Percentiles rank a stretch among this genome's conserved stretches.
Evolutionary conservation across 2,329 filamentous ascomycete genomes (phyloP).

Genomic region (Chaetomium olivaceum): DNA sequence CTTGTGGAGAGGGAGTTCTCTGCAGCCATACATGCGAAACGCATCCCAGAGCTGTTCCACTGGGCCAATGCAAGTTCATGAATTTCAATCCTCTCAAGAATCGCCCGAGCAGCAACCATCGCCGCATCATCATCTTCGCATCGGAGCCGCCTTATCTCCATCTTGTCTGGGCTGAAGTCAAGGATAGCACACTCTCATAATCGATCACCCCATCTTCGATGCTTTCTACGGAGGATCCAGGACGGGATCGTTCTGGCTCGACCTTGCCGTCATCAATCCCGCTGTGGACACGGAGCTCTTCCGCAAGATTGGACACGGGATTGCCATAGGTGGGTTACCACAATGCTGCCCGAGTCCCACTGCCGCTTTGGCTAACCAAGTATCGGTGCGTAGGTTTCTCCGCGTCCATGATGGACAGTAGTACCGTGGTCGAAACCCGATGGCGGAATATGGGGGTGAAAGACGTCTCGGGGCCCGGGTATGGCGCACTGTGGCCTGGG

Average conservation of each 20-base stretch:
- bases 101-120: conserved; percentile 16
- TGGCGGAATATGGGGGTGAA: not conserved
- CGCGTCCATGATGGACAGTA: not conserved
- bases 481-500: not conserved
- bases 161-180: conserved; percentile 12
- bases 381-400: not conserved
- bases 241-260: not conserved
- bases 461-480: not conserved
- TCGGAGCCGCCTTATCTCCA: not conserved
- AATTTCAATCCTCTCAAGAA: not conserved
- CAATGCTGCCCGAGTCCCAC: not conserved
- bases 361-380: not conserved
- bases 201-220: conserved; percentile 6
- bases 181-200: conserved; percentile 11
- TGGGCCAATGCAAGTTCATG: not conserved
- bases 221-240: not conserved
- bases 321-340: conserved; percentile 10
- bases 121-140: conserved; percentile 3
- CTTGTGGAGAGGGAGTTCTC: conserved; percentile 3
- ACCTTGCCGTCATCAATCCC: conserved; percentile 12
- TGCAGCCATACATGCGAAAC: not conserved
- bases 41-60: too few relatives aligned
- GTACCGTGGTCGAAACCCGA: not conserved
- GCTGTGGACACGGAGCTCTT: not conserved
- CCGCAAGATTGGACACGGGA: conserved; percentile 9